Base-by-base conservation (phyloP, 352 stramenopile species). In the Pythium vanterpoolii region DNA sequence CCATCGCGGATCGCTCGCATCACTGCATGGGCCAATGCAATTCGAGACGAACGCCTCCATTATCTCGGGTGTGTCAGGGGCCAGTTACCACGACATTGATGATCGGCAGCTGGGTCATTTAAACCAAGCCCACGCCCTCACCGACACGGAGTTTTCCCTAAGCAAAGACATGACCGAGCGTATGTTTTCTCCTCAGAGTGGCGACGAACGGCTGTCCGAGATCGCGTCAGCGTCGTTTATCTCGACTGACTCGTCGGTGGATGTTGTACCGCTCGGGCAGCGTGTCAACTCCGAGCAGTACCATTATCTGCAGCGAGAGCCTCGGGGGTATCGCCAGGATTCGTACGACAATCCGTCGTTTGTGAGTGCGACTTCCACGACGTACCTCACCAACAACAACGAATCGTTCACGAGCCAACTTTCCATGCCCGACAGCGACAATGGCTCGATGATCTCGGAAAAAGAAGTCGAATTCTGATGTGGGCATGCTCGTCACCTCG, bases 71-170 rank as follows among this genome's bases (percentile, higher is more conserved):
- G 64, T 74, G 27, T 74, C 75, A 2, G 66, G 69, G 2, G 56
- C 52, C 24, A 76, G 70, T 55, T 88, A 88, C 50, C 70, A 76
- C 59, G 79, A 68, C 24, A 71, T 78, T 49, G 57, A 24, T 60
- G 65, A 39, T 47, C 55, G 52, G n/a, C 34, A 42, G 46, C 56
- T 55, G 50, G 69, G 66, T 31, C 53, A 68, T 42, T 28, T 68
- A 61, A 58, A 62, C 66, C 60, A 28, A 7, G 54, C 39, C 31
- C 33, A 55, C 42, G 76, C 66, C 8, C 42, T 83, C 19, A 77
- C 62, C 34, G 73, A 74, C 45, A 81, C 73, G 6, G 76, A 84
- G 45, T 56, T 83, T 3, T 71, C 67, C 24, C 48, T 66, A 31
- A 54, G 53, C 34, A 14, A 48, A n/a, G 60, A 72, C 55, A 66